A percentile compares a stretch with the other conserved stretches of the same genome.
Evolutionary conservation across 306 rosid species (phyloP).

Genomic region (Lagenaria siceraria): DNA sequence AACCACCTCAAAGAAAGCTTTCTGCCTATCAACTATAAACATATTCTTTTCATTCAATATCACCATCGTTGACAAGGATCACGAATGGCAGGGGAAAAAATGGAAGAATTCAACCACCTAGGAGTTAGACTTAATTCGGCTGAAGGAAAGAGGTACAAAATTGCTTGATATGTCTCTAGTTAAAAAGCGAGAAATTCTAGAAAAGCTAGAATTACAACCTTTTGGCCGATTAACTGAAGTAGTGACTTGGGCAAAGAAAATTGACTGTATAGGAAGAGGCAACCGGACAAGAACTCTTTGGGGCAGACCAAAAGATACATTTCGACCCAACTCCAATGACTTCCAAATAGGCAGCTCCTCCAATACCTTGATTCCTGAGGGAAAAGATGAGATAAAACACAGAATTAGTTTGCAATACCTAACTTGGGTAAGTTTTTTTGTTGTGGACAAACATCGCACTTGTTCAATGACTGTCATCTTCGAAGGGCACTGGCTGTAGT

Average conservation of each 20-base stretch:
- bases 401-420: too few relatives aligned
- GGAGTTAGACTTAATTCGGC: not conserved
- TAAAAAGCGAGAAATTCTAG: not conserved
- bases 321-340: too few relatives aligned
- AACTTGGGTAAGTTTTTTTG: too few relatives aligned
- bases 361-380: too few relatives aligned
- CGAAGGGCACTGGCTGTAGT: too few relatives aligned
- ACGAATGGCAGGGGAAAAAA: not conserved
- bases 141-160: not conserved
- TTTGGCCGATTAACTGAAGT: not conserved
- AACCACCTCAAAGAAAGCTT: not conserved
- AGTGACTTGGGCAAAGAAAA: not conserved
- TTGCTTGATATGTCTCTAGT: not conserved
- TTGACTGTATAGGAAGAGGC: not conserved
- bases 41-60: too few relatives aligned
- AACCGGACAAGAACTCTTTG: not conserved
- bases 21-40: not conserved
- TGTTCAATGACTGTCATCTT: too few relatives aligned
- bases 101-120: not conserved
- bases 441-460: too few relatives aligned
- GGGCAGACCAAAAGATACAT: too few relatives aligned
- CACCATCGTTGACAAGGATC: not conserved
- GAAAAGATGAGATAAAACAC: too few relatives aligned
- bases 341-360: too few relatives aligned
- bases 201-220: not conserved